A percentile compares a stretch with the other conserved stretches of the same genome.
phyloP scores from a whole-genome alignment of 768 basidiomycete genomes.

The Pholiota molesta region DNA sequence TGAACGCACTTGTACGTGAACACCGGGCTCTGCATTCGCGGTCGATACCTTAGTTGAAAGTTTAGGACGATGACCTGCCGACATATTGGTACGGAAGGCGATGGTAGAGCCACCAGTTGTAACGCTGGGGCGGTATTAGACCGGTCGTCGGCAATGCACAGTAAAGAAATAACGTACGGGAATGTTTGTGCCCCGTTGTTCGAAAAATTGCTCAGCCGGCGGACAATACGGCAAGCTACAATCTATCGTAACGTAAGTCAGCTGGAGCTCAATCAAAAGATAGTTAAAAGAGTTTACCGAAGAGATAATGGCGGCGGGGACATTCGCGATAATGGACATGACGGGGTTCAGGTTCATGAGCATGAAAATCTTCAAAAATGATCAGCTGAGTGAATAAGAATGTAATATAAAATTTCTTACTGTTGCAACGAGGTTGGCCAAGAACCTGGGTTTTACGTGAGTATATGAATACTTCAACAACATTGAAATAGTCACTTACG shows the following conservation, averaged over 20 bases:
- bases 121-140: conserved; percentile 22
- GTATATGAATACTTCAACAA: background rate
- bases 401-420: conserved; percentile 35
- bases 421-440: conserved; percentile 69
- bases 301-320: conserved; percentile 70
- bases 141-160: background rate
- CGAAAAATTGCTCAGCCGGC: conserved; percentile 63
- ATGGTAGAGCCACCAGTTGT: conserved; percentile 58
- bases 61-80: conserved; percentile 33
- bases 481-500: conserved; percentile 45
- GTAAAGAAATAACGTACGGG: conserved; percentile 41
- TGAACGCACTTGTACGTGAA: conserved; percentile 59
- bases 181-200: conserved; percentile 52
- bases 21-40: conserved; percentile 49
- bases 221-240: conserved; percentile 62
- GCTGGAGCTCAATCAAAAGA: background rate
- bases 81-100: conserved; percentile 55
- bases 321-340: conserved; percentile 75
- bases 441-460: conserved; percentile 46
- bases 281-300: conserved; percentile 45
- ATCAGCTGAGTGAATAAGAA: background rate
- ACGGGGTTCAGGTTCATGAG: conserved; percentile 69
- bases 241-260: conserved; percentile 44
- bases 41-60: conserved; percentile 36
- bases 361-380: conserved; percentile 52